These are phyloP conservation scores for Aspergillus ustus DNA, from an alignment of 2,329 filamentous ascomycete genomes.

Conservation along the genomic window DNA sequence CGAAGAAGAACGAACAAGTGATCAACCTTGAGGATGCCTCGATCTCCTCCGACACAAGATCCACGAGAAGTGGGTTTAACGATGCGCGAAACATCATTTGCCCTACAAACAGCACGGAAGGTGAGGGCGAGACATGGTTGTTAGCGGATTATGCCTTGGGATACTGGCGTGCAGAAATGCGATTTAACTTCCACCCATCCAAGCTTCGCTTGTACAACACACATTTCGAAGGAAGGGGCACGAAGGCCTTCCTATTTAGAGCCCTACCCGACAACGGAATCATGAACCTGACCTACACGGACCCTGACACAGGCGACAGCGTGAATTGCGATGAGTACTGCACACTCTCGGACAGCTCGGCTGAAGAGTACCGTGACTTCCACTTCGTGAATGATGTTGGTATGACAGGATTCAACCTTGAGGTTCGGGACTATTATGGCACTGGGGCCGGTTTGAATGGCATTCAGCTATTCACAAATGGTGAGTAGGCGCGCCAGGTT, in stretches of 20 bases:
- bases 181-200: conserved; percentile 83
- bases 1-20: conserved; percentile 69
- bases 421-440: conserved; percentile 88
- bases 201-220: conserved; percentile 90
- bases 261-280: conserved; percentile 87
- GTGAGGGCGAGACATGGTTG: conserved; percentile 80
- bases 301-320: conserved; percentile 70
- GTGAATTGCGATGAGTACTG: conserved; percentile 79
- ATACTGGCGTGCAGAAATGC: conserved; percentile 81
- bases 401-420: conserved; percentile 84
- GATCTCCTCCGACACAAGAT: conserved; percentile 67
- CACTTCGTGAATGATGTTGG: conserved; percentile 84
- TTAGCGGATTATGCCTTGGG: conserved; percentile 75
- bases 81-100: conserved; percentile 85
- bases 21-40: conserved; percentile 83
- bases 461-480: conserved; percentile 82
- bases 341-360: conserved; percentile 74
- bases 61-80: conserved; percentile 68
- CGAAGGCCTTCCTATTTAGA: conserved; percentile 84
- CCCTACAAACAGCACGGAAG: conserved; percentile 69
- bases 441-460: conserved; percentile 81
- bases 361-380: conserved; percentile 80
- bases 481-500: conserved; percentile 39
- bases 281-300: conserved; percentile 91
- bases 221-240: conserved; percentile 79